Evolutionary conservation across 2,329 filamentous ascomycete genomes (phyloP).

Genomic region (Claviceps capensis): DNA sequence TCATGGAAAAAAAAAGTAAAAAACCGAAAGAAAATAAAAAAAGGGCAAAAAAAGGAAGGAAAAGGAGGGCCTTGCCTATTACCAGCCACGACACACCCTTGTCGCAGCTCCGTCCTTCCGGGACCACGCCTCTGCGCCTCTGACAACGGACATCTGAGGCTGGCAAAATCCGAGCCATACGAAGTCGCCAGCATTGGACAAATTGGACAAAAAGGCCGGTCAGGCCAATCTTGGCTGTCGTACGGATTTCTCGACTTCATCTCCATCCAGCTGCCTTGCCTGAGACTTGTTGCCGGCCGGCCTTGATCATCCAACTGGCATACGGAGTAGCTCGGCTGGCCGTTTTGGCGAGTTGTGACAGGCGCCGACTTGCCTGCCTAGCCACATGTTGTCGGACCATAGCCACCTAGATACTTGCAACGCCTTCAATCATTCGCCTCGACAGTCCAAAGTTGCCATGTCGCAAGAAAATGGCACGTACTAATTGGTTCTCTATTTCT

Average conservation of each 20-base stretch:
- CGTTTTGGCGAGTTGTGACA: not conserved
- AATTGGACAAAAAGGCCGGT: not conserved
- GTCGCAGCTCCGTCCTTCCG: slow-evolving; percentile 3
- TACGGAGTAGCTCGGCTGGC: not conserved
- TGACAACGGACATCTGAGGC: slow-evolving; percentile 1
- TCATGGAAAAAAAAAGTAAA: not conserved
- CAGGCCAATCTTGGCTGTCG: not conserved
- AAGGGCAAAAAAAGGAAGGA: not conserved
- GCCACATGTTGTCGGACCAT: not conserved
- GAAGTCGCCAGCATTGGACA: not conserved
- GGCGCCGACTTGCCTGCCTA: not conserved
- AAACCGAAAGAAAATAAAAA: not conserved
- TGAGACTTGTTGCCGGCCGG: not conserved
- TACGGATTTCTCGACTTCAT: not conserved
- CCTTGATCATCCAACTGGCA: not conserved
- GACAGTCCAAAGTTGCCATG: not conserved
- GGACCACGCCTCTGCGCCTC: slow-evolving; percentile 3
- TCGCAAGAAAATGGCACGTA: not conserved
- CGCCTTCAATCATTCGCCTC: not conserved
- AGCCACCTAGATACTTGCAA: not conserved
- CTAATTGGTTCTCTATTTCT: not conserved
- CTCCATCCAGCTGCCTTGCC: not conserved
- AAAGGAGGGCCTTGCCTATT: not conserved
- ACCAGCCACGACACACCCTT: slow-evolving; percentile 4
- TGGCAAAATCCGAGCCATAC: not conserved